Evolutionary conservation across 2,329 filamentous ascomycete species (phyloP).

Genomic region (Penicillium decumbens): DNA sequence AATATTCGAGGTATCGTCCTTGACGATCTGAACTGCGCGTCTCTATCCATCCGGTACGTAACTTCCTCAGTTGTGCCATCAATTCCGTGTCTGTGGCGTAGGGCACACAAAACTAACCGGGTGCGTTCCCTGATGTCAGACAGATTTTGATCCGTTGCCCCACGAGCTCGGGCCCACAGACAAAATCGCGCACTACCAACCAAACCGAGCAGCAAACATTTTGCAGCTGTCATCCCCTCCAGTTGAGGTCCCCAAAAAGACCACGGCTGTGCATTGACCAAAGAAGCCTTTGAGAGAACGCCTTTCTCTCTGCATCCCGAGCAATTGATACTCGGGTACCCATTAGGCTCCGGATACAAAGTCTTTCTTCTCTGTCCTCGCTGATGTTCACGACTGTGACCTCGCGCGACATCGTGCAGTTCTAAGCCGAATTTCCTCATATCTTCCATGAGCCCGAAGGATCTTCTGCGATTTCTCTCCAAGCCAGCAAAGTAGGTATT

Average conservation of each 20-base stretch:
- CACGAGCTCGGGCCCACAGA: constrained; percentile 24
- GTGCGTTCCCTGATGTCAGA: constrained; percentile 20
- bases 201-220: constrained; percentile 20
- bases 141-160: constrained; percentile 23
- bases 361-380: constrained; percentile 11
- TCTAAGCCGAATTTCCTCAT: constrained; percentile 31
- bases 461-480: constrained; percentile 87
- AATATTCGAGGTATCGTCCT: constrained; percentile 2
- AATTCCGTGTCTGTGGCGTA: constrained; percentile 1
- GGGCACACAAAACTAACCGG: constrained; percentile 6
- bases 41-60: neutral
- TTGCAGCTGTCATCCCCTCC: constrained; percentile 15
- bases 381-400: constrained; percentile 36
- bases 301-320: constrained; percentile 3
- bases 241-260: constrained; percentile 14
- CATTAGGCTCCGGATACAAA: constrained; percentile 16
- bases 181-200: constrained; percentile 25
- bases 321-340: constrained; percentile 19
- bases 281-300: constrained; percentile 3
- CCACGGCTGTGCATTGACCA: constrained; percentile 4
- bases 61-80: neutral
- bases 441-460: constrained; percentile 83
- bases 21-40: constrained; percentile 1
- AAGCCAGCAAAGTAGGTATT: constrained; percentile 82
- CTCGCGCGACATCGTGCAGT: constrained; percentile 31